These are phyloP conservation scores for Colletotrichum destructivum DNA, from an alignment of 2,329 filamentous ascomycete species.

Conservation along the genomic window DNA sequence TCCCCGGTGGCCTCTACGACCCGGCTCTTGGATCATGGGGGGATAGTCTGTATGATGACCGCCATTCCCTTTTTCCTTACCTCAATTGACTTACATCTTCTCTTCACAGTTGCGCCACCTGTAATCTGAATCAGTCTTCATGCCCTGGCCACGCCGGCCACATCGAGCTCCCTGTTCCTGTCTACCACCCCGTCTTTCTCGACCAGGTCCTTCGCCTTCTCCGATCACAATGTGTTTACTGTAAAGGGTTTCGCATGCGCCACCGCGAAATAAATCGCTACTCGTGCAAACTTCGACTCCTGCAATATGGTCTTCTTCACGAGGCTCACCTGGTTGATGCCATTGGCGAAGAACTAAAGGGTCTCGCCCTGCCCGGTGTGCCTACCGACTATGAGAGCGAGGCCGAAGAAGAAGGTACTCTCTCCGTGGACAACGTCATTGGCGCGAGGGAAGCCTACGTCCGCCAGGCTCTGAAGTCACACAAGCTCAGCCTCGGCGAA, in stretches of 20 bases:
- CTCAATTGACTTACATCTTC: constrained; percentile 39
- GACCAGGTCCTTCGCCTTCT: constrained; percentile 90
- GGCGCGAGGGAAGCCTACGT: constrained; percentile 77
- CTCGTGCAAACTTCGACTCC: constrained; percentile 85
- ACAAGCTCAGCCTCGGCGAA: constrained; percentile 65
- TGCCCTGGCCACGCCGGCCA: constrained; percentile 97
- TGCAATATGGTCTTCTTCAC: constrained; percentile 86
- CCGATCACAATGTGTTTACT: constrained; percentile 91
- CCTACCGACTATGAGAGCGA: constrained; percentile 66
- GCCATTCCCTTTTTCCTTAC: neutral
- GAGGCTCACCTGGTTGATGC: constrained; percentile 74
- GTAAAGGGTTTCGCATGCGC: constrained; percentile 87
- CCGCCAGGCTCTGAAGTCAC: constrained; percentile 76
- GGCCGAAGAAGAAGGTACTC: constrained; percentile 75
- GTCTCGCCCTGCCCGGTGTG: constrained; percentile 58
- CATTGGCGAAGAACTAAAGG: constrained; percentile 62
- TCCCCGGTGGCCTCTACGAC: constrained; percentile 93
- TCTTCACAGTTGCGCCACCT: constrained; percentile 84
- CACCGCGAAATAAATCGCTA: constrained; percentile 83
- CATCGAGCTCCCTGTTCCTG: constrained; percentile 92
- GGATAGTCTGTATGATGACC: constrained; percentile 78
- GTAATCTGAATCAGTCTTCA: constrained; percentile 83
- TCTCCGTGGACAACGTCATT: constrained; percentile 66
- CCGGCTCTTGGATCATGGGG: constrained; percentile 91
- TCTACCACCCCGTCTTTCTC: constrained; percentile 98